Conservation (phyloP, 2,329 filamentous ascomycete genomes). For the Scytalidium sp. region DNA sequence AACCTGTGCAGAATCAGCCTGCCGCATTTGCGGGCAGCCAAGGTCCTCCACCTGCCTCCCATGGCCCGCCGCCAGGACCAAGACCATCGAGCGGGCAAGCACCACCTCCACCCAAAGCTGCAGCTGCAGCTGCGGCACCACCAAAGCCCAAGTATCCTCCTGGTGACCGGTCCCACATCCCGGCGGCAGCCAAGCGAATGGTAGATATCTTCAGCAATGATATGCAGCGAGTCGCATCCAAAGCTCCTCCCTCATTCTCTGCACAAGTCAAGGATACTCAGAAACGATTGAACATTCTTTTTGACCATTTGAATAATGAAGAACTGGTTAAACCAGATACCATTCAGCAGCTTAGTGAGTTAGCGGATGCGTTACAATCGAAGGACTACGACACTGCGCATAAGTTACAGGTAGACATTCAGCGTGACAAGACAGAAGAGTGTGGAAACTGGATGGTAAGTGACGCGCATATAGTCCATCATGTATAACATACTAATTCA, state of each 20-base stretch:
- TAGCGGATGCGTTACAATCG: conserved; percentile 63
- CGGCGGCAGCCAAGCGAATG: conserved; percentile 69
- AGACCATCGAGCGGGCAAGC: conserved; percentile 37
- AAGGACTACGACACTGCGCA: conserved; percentile 69
- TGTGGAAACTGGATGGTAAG: conserved; percentile 87
- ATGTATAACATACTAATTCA: conserved; percentile 35
- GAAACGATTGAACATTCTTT: conserved; percentile 88
- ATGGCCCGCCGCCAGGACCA: conserved; percentile 42
- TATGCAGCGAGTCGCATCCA: conserved; percentile 82
- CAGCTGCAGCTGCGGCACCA: conserved; percentile 44
- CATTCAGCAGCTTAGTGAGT: conserved; percentile 60
- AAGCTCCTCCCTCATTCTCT: conserved; percentile 83
- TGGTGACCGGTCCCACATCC: conserved; percentile 89
- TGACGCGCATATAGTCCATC: conserved; percentile 13
- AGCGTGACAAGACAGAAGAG: conserved; percentile 74
- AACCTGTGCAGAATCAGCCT: conserved; percentile 24
- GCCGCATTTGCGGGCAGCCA: conserved; percentile 38
- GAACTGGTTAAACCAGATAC: conserved; percentile 83
- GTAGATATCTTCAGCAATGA: conserved; percentile 79
- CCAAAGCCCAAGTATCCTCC: conserved; percentile 68
- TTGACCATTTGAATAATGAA: conserved; percentile 95
- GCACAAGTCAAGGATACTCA: conserved; percentile 91
- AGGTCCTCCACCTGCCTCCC: conserved; percentile 32
- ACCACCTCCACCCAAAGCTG: conserved; percentile 41
- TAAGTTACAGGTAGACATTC: conserved; percentile 70